Conservation (phyloP, 108 stramenopile genomes). For the Aurantiochytrium sp. region DNA sequence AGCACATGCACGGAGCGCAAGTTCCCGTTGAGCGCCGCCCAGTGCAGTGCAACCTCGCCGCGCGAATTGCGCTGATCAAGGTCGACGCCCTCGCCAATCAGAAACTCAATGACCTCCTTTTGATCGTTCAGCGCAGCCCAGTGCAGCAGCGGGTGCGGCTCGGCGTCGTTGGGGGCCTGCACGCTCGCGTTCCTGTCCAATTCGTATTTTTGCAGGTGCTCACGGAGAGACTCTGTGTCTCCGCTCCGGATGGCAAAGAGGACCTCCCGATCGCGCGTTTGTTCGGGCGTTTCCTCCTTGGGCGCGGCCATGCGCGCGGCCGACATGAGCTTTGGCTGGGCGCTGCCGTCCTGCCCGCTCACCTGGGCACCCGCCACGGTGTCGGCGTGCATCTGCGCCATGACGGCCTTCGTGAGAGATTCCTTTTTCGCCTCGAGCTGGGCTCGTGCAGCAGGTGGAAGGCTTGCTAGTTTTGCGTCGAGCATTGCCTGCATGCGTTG, state of each 20-base stretch:
- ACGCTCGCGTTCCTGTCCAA: not conserved
- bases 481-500: not conserved
- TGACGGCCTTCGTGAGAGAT: not conserved
- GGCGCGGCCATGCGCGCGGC: not conserved
- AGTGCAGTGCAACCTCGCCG: slow-evolving; percentile 5
- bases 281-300: not conserved
- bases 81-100: not conserved
- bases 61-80: not conserved
- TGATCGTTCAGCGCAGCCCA: slow-evolving; percentile 12
- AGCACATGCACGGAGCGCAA: not conserved
- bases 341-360: no score
- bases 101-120: not conserved
- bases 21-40: not conserved
- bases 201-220: not conserved
- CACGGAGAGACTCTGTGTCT: not conserved
- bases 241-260: slow-evolving; percentile 11
- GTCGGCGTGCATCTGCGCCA: not conserved
- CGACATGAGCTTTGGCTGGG: not conserved
- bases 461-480: not conserved
- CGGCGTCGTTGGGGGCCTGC: not conserved
- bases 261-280: not conserved
- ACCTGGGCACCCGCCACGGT: not conserved
- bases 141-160: slow-evolving; percentile 4
- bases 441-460: not conserved
- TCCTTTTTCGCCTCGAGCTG: not conserved